phyloP scores from a whole-genome alignment of 441 rosid genomes.

The Erysimum pusillum region DNA sequence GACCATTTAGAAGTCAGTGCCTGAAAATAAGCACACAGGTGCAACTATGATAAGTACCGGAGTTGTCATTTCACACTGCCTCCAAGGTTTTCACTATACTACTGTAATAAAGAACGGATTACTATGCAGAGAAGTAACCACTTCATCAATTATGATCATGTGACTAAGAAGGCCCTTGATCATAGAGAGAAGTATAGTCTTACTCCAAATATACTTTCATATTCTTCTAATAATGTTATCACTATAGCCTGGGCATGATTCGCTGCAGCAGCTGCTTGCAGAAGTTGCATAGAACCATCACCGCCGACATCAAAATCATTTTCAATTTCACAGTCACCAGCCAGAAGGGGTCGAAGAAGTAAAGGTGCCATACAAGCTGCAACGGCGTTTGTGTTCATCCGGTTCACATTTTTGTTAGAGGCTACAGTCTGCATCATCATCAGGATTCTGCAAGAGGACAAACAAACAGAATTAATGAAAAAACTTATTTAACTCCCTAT shows the following conservation, averaged over 20 bases:
- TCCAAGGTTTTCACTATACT: slow-evolving; percentile 25
- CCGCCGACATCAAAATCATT: slow-evolving; percentile 88
- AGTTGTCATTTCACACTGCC: slow-evolving; percentile 16
- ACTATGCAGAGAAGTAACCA: slow-evolving; percentile 24
- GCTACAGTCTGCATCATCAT: slow-evolving; percentile 93
- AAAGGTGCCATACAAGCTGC: slow-evolving; percentile 99
- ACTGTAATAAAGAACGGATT: slow-evolving; percentile 13
- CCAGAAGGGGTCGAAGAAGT: slow-evolving; percentile 97
- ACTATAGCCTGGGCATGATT: slow-evolving; percentile 99
- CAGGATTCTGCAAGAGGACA: slow-evolving; percentile 66
- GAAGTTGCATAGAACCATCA: slow-evolving; percentile 92
- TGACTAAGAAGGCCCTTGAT: background rate
- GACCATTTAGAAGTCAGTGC: slow-evolving; percentile 43
- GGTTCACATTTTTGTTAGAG: slow-evolving; percentile 76
- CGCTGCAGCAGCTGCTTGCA: slow-evolving; percentile 99
- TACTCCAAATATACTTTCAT: slow-evolving; percentile 88
- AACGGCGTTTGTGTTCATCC: slow-evolving; percentile 98
- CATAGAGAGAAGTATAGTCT: slow-evolving; percentile 47
- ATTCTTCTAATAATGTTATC: slow-evolving; percentile 91
- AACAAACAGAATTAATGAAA: slow-evolving; percentile 28
- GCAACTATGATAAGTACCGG: slow-evolving; percentile 1
- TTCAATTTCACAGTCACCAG: slow-evolving; percentile 97
- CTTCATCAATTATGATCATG: slow-evolving; percentile 3
- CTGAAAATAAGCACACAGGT: slow-evolving; percentile 31
- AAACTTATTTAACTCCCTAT: slow-evolving; percentile 20